Evolutionary conservation across 371 early-diverging fungal genomes (phyloP).

Genomic region (Syncephalastrum sp.): DNA sequence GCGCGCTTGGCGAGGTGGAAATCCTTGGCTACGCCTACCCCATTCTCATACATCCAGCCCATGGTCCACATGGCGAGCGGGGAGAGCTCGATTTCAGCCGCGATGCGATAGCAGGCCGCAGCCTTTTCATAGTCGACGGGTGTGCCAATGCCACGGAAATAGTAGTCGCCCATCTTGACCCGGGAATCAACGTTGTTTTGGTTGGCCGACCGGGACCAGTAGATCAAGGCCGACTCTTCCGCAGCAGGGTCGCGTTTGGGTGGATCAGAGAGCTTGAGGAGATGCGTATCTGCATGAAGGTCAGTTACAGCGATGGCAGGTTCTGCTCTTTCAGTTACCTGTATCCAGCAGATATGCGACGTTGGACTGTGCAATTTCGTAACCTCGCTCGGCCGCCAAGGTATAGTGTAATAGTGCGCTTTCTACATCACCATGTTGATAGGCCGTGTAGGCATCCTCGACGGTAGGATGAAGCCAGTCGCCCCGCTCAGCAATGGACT

Average conservation of each 20-base stretch:
- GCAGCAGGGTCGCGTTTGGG: conserved; percentile 5
- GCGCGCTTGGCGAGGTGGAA: conserved; percentile 90
- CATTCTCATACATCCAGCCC: conserved; percentile 96
- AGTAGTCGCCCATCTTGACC: conserved; percentile 93
- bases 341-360: conserved; percentile 89
- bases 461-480: conserved; percentile 79
- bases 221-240: conserved; percentile 64
- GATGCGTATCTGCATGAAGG: conserved; percentile 6
- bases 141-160: conserved; percentile 85
- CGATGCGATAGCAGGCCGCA: conserved; percentile 83
- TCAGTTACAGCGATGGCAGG: neutral
- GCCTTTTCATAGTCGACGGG: conserved; percentile 72
- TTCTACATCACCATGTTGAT: conserved; percentile 65
- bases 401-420: conserved; percentile 70
- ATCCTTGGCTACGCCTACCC: conserved; percentile 86
- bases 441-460: conserved; percentile 54
- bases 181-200: conserved; percentile 88
- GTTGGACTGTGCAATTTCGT: conserved; percentile 81
- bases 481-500: conserved; percentile 80
- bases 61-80: conserved; percentile 95
- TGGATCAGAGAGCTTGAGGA: conserved; percentile 8
- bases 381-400: conserved; percentile 85
- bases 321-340: conserved; percentile 29
- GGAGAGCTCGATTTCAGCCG: conserved; percentile 78
- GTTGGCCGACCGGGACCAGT: conserved; percentile 96